Evolutionary conservation across 306 rosid species (phyloP), one percentile per base, ranked within the genome.

Genomic region (Malus sylvestris): DNA sequence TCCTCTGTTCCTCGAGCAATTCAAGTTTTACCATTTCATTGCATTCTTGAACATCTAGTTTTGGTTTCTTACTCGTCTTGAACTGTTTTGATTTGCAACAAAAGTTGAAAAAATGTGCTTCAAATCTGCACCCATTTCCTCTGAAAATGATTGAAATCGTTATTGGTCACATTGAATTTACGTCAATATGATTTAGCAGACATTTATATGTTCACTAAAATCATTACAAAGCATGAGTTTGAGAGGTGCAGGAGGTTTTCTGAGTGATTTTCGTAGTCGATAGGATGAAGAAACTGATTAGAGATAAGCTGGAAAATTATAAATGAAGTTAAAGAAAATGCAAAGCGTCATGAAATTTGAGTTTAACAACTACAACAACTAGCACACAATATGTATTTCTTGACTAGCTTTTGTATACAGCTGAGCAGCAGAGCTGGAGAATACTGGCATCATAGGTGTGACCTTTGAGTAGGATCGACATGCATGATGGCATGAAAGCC

Each of bases 401-500:
- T 22, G 18, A 4, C 71, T 49, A 22, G 75, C 7, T 60, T 30
- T 2, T 13, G 33, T 51, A 23, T 16, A 70, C 35, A 9, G 62
- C 55, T 70, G 18, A 65, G 59, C 29, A 64, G 44, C 75, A 74
- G 33, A 67, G 76, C 45, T 49, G 51, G 71, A 74, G 22, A 2
- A 57, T 57, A 70, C 70, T 57, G 74, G 89, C 87, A 78, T 74
- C 67, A 62, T 3, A 29, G 71, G 83, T 81, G 88, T 86, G 89
- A 90, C 30, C 45, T 44, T 33, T 38, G 46, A 92, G 86, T 89
- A 85, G 88, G 89, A 80, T 33, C 87, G 46, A 38, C 55, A 61
- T 79, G 72, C 53, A 68, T 68, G 53, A 70, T 81, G 75, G 84
- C 88, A 79, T 68, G 74, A 71, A 72, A 68, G 12, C 6, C 32